Conservation (phyloP, 257 asterid species). For the Buddleja alternifolia region DNA sequence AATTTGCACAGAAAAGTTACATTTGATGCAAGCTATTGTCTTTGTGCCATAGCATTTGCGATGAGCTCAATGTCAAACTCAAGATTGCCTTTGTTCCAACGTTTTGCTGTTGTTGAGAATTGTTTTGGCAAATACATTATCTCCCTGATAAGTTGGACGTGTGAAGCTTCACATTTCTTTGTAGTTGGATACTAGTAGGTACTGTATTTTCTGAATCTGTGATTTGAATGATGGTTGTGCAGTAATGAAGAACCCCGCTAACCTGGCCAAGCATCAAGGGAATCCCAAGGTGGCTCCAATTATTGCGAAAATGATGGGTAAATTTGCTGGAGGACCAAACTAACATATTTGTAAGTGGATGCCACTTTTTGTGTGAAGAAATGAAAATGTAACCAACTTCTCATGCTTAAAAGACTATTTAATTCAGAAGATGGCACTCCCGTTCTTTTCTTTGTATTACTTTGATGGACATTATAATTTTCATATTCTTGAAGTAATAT, state of each 20-base stretch:
- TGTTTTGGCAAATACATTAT: not conserved
- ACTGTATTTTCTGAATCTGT: not conserved
- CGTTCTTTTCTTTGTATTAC: too few relatives aligned
- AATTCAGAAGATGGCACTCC: too few relatives aligned
- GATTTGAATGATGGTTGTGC: constrained; percentile 31
- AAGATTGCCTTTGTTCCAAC: not conserved
- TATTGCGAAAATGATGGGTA: constrained; percentile 80
- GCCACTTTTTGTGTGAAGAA: too few relatives aligned
- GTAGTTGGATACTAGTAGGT: not conserved
- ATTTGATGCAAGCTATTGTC: not conserved
- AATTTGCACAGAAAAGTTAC: not conserved
- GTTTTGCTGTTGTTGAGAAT: not conserved
- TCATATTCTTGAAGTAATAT: too few relatives aligned
- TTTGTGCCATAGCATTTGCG: too few relatives aligned
- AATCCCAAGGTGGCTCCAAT: constrained; percentile 95
- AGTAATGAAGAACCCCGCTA: constrained; percentile 97
- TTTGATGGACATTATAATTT: too few relatives aligned
- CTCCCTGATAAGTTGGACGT: not conserved
- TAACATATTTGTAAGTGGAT: constrained; percentile 19
- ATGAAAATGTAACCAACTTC: too few relatives aligned
- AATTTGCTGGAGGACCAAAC: constrained; percentile 68
- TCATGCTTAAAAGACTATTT: too few relatives aligned
- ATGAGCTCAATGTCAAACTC: not conserved
- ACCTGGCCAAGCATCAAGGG: constrained; percentile 84
- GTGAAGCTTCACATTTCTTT: not conserved